Conservation (phyloP, 2,329 filamentous ascomycete genomes). For the Cladophialophora psammophila region DNA sequence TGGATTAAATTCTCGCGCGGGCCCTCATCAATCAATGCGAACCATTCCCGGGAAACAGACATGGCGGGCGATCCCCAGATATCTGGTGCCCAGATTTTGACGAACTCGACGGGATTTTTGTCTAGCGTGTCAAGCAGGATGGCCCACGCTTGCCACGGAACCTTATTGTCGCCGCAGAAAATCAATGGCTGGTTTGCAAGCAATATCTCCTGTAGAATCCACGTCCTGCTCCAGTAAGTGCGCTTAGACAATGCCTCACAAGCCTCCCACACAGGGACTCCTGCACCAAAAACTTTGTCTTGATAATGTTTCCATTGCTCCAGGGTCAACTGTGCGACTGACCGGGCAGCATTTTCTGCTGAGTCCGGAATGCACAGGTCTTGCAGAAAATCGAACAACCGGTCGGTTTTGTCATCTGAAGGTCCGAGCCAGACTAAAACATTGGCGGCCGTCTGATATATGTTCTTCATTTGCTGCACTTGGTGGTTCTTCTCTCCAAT, state of each 20-base stretch:
- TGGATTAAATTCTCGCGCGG: background rate
- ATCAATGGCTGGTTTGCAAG: background rate
- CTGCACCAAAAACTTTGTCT: background rate
- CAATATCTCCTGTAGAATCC: constrained; percentile 7
- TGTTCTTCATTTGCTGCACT: background rate
- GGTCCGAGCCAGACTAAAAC: background rate
- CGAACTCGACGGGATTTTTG: background rate
- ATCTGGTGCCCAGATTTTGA: background rate
- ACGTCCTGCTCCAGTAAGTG: constrained; percentile 2
- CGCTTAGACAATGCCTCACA: background rate
- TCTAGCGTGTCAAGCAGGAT: background rate
- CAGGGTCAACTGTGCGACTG: background rate
- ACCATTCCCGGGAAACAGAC: background rate
- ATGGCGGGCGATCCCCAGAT: background rate
- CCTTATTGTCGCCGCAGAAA: background rate
- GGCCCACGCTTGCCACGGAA: background rate
- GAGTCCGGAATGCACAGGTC: background rate
- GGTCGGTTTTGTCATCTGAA: background rate
- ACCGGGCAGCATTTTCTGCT: background rate
- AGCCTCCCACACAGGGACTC: background rate
- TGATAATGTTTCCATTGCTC: background rate
- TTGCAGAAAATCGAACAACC: background rate
- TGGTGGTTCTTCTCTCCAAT: background rate
- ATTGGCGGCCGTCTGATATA: background rate
- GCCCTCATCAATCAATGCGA: background rate